Evolutionary conservation across 192 early-diverging fungal species (phyloP), one percentile per base, ranked within the genome.

Genomic region (Entomortierella lignicola): DNA sequence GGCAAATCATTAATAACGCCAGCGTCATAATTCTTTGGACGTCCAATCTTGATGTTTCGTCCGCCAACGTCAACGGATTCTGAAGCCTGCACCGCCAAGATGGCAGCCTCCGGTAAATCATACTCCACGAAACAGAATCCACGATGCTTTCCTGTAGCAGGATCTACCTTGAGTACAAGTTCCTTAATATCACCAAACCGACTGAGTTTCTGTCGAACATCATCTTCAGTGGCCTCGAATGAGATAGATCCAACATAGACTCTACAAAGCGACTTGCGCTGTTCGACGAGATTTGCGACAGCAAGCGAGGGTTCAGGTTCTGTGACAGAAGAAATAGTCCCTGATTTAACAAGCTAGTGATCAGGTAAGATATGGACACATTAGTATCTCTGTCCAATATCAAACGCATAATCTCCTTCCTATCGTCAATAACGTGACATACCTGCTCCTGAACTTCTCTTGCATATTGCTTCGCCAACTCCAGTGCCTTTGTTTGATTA

Each of bases 51-150:
- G 60, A 97, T 83, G 61, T 88, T 85, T 63, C 94, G 83, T 32
- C 94, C 95, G 41, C 92, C 94, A 42, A 97, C 84, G 54, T 94
- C 90, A 18, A 88, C 83, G n/a, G 94, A 92, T 64, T 95, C 90
- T 90, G 96, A 91, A 23, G 71, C 71, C 29, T 94, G 90, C 39
- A 96, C 81, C 4, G 95, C 96, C 79, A 97, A 61, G 44, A 89
- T 82, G 0, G 93, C 93, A 10, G 95, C 92, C 79, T 97, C 96
- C 0, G 94, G 94, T 27, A 92, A 87, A 44, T 95, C 92, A 66
- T 89, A 97, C 81, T 96, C 94, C 15, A 97, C 88, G 80, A 97
- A 97, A 71, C 94, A 95, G 74, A 92, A 97, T 37, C 92, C 92
- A 71, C 95, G 94, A 85, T 97, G 95, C 60, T 89, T 91, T 25